Evolutionary conservation across 495 filamentous ascomycete species (phyloP), one percentile per base, ranked within the genome.

Genomic region (Usnea hakonensis): DNA sequence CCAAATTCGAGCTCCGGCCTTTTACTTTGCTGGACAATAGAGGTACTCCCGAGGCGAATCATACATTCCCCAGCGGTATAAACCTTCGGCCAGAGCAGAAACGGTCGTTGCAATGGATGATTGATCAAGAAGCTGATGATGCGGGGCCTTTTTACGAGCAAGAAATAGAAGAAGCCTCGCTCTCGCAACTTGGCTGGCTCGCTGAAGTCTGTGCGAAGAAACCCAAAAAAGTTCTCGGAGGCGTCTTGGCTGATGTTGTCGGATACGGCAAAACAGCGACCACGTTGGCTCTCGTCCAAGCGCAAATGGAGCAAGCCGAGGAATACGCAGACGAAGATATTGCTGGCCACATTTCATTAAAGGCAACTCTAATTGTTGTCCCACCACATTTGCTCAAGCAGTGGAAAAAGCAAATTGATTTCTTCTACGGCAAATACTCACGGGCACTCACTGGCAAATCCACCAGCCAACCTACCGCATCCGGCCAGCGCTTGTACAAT

Each of bases 251-350:
- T 5, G 87, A 93, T 64, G 79, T 89, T 57, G 86, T 91, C 46
- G 88, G 88, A 13, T 94, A 88, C 69, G 90, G 90, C 1, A 96
- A 96, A 67, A 96, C 90, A 0, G 82, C 87, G 5, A 78, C 84
- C n/a, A 82, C 79, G 2, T 77, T 95, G 11, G 88, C 79, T 0
- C 71, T 94, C 23, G 82, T 90, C 26, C 5, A 50, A 13, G 57
- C 65, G 13, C 79, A 81, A 58, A 63, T 72, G 26, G 28, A 69
- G 7, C 67, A 63, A 8, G 38, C 52, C 28, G 56, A 65, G 19
- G 41, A 32, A 28, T 32, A 52, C 28, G 28, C 48, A 30, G 16
- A 6, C 1, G 6, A 32, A 1, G 3, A 32, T 9, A 32, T 8
- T 6, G 13, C 62, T 6, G 78, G 74, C n/a, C 69, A 68, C 9